Percentiles rank a stretch among this genome's conserved stretches.
Conservation (phyloP, 2,329 filamentous ascomycete species). For the Verticillium nubilum region DNA sequence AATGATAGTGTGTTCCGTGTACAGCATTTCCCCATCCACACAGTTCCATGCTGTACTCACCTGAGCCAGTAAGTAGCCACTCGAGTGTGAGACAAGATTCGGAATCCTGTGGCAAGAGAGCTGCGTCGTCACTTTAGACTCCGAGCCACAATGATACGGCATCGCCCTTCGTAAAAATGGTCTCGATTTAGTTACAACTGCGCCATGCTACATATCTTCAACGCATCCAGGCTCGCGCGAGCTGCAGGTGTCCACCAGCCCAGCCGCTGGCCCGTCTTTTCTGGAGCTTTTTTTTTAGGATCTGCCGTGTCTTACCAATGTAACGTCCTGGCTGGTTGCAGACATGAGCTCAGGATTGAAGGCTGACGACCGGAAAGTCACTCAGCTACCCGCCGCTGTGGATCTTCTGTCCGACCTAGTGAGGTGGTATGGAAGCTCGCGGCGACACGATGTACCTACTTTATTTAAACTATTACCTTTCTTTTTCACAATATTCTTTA, state of each 20-base stretch:
- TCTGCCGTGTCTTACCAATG: neutral
- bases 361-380: neutral
- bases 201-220: neutral
- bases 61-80: neutral
- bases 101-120: neutral
- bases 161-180: neutral
- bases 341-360: neutral
- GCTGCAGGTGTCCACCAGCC: neutral
- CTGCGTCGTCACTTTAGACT: neutral
- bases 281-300: neutral
- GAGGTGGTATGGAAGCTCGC: neutral
- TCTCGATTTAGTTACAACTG: neutral
- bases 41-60: neutral
- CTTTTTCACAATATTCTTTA: no score
- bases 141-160: neutral
- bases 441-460: no score
- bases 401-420: neutral
- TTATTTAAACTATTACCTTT: no score
- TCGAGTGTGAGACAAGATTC: neutral
- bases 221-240: neutral
- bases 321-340: neutral
- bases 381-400: neutral
- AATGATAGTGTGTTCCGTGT: neutral
- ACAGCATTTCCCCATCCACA: neutral
- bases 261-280: neutral